phyloP scores from a whole-genome alignment of 306 rosid genomes.

The Pterocarpus santalinus region DNA sequence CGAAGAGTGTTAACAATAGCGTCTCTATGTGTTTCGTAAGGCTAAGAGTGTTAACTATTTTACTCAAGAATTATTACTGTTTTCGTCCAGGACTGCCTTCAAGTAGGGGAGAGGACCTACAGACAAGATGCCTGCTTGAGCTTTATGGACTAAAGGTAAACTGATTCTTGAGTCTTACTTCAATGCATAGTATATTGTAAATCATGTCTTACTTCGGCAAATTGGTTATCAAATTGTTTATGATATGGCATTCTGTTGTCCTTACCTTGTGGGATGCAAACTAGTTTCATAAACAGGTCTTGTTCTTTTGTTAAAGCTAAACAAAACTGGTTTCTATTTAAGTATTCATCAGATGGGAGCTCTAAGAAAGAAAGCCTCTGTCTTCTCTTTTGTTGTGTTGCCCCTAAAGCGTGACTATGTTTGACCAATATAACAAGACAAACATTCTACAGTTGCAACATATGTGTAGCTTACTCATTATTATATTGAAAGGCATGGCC shows the following conservation, averaged over 20 bases:
- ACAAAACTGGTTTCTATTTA: slow-evolving; percentile 19
- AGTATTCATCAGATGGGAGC: neutral
- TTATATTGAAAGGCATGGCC: neutral
- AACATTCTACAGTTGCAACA: slow-evolving; percentile 19
- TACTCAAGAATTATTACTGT: slow-evolving; percentile 30
- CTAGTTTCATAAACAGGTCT: slow-evolving; percentile 5
- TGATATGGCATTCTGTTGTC: slow-evolving; percentile 15
- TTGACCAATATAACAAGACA: slow-evolving; percentile 33
- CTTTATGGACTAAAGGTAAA: slow-evolving; percentile 91
- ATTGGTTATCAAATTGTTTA: neutral
- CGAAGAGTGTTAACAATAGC: neutral
- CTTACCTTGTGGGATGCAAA: neutral
- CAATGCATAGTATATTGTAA: slow-evolving; percentile 4
- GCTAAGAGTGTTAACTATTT: slow-evolving; percentile 4
- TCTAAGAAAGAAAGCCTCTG: slow-evolving; percentile 10
- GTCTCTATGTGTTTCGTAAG: neutral
- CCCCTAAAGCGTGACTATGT: slow-evolving; percentile 18
- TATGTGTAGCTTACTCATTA: neutral
- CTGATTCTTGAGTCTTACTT: slow-evolving; percentile 44
- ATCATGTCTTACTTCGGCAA: slow-evolving; percentile 5
- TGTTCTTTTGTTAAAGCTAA: slow-evolving; percentile 14
- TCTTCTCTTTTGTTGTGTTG: neutral
- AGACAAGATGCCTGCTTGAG: slow-evolving; percentile 88
- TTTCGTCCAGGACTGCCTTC: slow-evolving; percentile 80
- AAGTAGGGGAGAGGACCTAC: slow-evolving; percentile 82